Conservation (phyloP, 352 stramenopile species). For the Pythium coloratum region DNA sequence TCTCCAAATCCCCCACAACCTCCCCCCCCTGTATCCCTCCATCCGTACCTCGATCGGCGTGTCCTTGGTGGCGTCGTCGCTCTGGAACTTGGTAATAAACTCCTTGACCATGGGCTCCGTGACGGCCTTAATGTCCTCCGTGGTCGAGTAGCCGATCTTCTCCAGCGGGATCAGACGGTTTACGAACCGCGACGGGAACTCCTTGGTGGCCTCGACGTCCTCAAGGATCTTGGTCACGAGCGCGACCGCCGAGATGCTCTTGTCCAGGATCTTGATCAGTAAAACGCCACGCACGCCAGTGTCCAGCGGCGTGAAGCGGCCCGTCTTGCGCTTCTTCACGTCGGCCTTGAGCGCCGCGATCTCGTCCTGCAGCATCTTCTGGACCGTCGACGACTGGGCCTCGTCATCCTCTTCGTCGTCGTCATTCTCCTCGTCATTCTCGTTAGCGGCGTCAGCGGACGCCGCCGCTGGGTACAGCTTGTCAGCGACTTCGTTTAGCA, state of each 20-base stretch:
- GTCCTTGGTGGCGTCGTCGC: constrained; percentile 28
- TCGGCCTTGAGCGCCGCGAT: constrained; percentile 59
- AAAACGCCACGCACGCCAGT: constrained; percentile 74
- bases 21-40: too few relatives aligned
- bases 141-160: constrained; percentile 60
- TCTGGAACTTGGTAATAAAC: constrained; percentile 25
- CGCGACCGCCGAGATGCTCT: constrained; percentile 41
- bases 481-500: constrained; percentile 75
- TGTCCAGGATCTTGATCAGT: constrained; percentile 64
- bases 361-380: constrained; percentile 72
- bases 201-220: constrained; percentile 57
- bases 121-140: constrained; percentile 59
- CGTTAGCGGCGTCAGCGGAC: constrained; percentile 21
- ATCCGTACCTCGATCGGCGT: constrained; percentile 22
- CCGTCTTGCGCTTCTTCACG: constrained; percentile 58
- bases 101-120: constrained; percentile 58
- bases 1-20: too few relatives aligned
- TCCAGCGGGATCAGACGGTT: constrained; percentile 75
- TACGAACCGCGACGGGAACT: constrained; percentile 77
- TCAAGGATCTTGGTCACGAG: constrained; percentile 64
- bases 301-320: constrained; percentile 68
- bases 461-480: constrained; percentile 46
- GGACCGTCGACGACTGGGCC: constrained; percentile 37
- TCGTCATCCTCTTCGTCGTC: constrained; percentile 23
- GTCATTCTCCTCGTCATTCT: constrained; percentile 13